Base-by-base conservation (phyloP, 78 protist genomes). In the Dictyostelium intermedium region DNA sequence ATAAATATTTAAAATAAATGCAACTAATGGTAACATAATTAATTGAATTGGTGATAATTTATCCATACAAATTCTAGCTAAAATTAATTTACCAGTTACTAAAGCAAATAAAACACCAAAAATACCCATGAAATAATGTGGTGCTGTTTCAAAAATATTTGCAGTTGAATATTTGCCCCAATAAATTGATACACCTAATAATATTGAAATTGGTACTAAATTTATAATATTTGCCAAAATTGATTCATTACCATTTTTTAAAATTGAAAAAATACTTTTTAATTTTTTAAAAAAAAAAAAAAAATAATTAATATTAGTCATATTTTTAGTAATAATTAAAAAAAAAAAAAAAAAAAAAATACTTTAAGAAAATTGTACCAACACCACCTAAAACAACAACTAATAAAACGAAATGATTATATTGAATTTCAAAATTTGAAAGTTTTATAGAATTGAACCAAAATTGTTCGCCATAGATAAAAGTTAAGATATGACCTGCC, bases 51-150 rank as follows among this genome's bases (percentile, higher is more conserved):
- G 77, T 37, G 37, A 39, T 45, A 84, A 30, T 25, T 16, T 14
- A 69, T 76, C 91, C 34, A 35, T n/a, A 39, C 96, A 92, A 32
- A 92, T 86, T 92, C 96, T 92, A 14, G 92, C 85, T 14, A 92
- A 70, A 35, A 92, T 87, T 6, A 92, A 69, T 25, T 91, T 35
- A 56, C 92, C 91, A 37, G 87, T 87, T 1, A 92, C 60, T 5
- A 86, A 92, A 23, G 96, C 83, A 35, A 56, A 35, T n/a, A 92
- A 34, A 53, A 81, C 50, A 14, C 96, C 96, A 86, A 84, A 81
- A 16, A 82, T 18, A 20, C 47, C 35, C 77, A 92, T 70, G 60
- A 82, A 92, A 14, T 50, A n/a, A 69, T 80, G 83, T 81, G 96
- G 92, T 81, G 45, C 82, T 14, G 41, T 41, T 32, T 78, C 37